A percentile compares a stretch with the other conserved stretches of the same genome.
These are phyloP conservation scores for Oryza glumipatula DNA, from an alignment of 176 grass and related monocot species.

Conservation along the genomic window DNA sequence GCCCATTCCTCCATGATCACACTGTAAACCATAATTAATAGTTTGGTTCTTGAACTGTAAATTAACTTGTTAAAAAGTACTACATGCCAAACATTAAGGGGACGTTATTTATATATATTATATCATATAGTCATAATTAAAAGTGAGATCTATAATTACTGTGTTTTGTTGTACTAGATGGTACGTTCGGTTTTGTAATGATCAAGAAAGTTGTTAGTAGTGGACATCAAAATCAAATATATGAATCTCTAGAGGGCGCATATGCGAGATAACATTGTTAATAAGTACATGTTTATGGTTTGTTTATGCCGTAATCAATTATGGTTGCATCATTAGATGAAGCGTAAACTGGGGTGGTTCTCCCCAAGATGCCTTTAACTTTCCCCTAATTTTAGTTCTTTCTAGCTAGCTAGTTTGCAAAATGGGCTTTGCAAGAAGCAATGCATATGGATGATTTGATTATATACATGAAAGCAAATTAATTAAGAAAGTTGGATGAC, in stretches of 20 bases:
- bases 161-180: neutral
- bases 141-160: too few relatives aligned
- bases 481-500: slow-evolving; percentile 48
- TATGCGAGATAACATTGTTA: slow-evolving; percentile 41
- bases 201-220: slow-evolving; percentile 9
- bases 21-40: neutral
- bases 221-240: slow-evolving; percentile 7
- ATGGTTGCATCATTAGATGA: slow-evolving; percentile 56
- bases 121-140: neutral
- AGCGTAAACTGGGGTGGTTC: slow-evolving; percentile 47
- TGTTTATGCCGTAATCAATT: slow-evolving; percentile 55
- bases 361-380: slow-evolving; percentile 21
- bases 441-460: slow-evolving; percentile 49
- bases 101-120: neutral
- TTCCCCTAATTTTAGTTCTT: slow-evolving; percentile 48
- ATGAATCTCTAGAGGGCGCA: neutral
- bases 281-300: slow-evolving; percentile 14
- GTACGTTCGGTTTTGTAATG: neutral
- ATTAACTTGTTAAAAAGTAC: neutral
- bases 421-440: slow-evolving; percentile 45
- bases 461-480: slow-evolving; percentile 31
- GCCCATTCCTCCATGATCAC: slow-evolving; percentile 7
- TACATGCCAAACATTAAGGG: neutral
- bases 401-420: slow-evolving; percentile 34
- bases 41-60: neutral